Evolutionary conservation across 129 eudicot species (phyloP), one percentile per base, ranked within the genome.

Genomic region (Lactuca sativa): DNA sequence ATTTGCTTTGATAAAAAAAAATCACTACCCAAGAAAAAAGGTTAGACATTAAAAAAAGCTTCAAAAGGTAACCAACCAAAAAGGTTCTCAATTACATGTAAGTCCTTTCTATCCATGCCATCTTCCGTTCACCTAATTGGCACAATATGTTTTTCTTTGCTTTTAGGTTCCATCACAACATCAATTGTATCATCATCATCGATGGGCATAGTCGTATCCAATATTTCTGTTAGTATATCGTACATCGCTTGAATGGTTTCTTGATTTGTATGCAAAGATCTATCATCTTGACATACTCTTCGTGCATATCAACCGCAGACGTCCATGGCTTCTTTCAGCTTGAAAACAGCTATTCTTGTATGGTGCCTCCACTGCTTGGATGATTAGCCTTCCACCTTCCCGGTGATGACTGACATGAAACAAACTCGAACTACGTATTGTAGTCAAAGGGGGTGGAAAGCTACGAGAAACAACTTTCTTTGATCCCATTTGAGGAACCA

Each of bases 401-500:
- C 85, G 67, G 63, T 66, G 78, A 7, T 76, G 69, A 15, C 67
- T 47, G 34, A 85, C 62, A 14, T 83, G 85, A 40, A 88, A 40
- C 8, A 83, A 59, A 69, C 65, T 83, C 34, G 78, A 59, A 15
- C 86, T 79, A 30, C 80, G 72, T 15, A 80, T 77, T 0, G 85
- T 65, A 13, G 88, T 81, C 78, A 88, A 84, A 4, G 91, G 96
- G 60, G 92, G 96, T 15, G 96, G 96, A 73, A 81, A 79, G 36
- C 65, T 77, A 0, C 65, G 77, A 8, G 72, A 32, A 49, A 8
- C 65, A 21, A 33, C 58, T 67, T 79, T 37, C 73, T 73, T 61
- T 18, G 65, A 4, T 61, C 38, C 66, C 11, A 6, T 33, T 53
- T 17, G 36, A 13, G 64, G 64, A 33, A 59, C 64, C 64, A 13